phyloP scores from a whole-genome alignment of 306 rosid species.

The Gastrolobium bilobum region DNA sequence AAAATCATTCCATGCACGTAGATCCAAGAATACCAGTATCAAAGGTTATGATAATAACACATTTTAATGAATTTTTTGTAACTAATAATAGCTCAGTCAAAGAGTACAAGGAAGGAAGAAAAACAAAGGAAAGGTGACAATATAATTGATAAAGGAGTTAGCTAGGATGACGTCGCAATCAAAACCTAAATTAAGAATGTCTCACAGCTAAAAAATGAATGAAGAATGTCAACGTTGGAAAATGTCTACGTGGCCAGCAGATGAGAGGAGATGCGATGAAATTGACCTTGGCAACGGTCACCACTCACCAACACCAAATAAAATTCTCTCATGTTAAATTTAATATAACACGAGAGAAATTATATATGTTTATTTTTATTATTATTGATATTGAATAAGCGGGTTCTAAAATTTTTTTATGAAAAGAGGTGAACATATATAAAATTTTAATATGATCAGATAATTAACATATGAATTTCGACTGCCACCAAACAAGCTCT shows the following conservation, averaged over 20 bases:
- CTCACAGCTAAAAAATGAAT: not conserved
- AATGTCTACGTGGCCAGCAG: constrained; percentile 35
- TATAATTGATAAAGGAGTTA: constrained; percentile 7
- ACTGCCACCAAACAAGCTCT: no score
- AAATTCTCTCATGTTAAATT: not conserved
- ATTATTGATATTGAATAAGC: no score
- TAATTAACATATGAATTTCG: no score
- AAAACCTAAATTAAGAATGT: constrained; percentile 14
- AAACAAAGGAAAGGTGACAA: not conserved
- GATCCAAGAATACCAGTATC: not conserved
- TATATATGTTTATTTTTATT: no score
- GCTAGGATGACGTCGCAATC: not conserved
- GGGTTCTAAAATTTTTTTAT: no score
- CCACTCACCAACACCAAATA: constrained; percentile 1
- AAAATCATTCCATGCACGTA: constrained; percentile 8
- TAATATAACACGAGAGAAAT: no score
- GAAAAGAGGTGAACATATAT: no score
- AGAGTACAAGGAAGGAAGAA: not conserved
- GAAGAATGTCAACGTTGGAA: not conserved
- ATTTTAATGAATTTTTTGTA: not conserved
- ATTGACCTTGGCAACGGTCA: constrained; percentile 46
- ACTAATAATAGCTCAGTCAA: not conserved
- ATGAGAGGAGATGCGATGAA: not conserved
- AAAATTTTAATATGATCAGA: no score
- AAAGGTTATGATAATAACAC: not conserved